Base-by-base conservation (phyloP, 1,284 basidiomycete genomes). In the Takashimella tepidaria region DNA sequence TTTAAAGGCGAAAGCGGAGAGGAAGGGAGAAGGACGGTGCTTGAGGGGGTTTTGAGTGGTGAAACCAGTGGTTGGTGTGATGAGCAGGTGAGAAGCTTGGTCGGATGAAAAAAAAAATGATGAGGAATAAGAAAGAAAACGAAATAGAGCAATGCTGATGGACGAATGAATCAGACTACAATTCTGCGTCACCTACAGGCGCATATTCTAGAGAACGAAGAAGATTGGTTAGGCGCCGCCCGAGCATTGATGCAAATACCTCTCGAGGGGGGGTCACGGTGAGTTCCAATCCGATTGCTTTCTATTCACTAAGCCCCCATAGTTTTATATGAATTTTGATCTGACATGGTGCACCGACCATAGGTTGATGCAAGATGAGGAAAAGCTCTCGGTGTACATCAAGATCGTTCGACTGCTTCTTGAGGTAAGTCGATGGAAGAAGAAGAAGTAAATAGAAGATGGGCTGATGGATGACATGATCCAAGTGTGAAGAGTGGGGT, bases 321-420 rank as follows among this genome's bases (percentile, higher is more conserved):
- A n/a, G n/a, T n/a, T n/a, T n/a, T n/a, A n/a, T n/a, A n/a, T n/a
- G n/a, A n/a, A n/a, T n/a, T n/a, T n/a, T n/a, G n/a, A n/a, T n/a
- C n/a, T 23, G n/a, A 20, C 16, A 37, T 4, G 25, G 43, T 25
- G 54, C 41, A 54, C 45, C 24, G 3, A 1, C 2, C n/a, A 37
- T 63, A 88, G 87, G 46, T 80, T 83, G 10, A 80, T 87, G 23
- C 79, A 86, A 10, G 90, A 93, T 70, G 83, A 85, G 56, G 89
- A 92, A 57, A 96, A 92, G 76, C 83, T 98, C 27, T 82, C 83
- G 20, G 82, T 96, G 42, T 95, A 97, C 71, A 86, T 98, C 57
- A 87, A 92, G 52, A 96, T 98, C 61, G 89, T 97, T 37, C 86
- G 95, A 20, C 81, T 98, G 3, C 81, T 95, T n/a, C 82, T 98